Evolutionary conservation across 1,139 yeast genomes (phyloP).

Genomic region (Sugiyamaella neomexicana): DNA sequence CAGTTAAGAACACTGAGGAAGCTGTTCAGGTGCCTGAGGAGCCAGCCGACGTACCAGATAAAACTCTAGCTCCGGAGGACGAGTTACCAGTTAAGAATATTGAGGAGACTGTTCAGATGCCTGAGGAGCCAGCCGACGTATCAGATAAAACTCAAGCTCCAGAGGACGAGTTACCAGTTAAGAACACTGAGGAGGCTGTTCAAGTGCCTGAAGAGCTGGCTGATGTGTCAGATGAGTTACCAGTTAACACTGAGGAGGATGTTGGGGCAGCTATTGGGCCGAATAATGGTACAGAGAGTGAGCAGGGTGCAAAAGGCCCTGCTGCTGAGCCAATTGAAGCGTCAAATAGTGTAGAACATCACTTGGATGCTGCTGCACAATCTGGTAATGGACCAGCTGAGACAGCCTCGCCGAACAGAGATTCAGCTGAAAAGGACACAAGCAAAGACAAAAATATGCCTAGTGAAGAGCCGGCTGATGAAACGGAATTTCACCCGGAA

Average conservation of each 20-base stretch:
- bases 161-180: no score
- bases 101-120: neutral
- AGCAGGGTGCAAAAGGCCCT: no score
- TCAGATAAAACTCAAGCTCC: no score
- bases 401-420: neutral
- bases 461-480: neutral
- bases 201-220: neutral
- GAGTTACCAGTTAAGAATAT: neutral
- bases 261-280: neutral
- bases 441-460: neutral
- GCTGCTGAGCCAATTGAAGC: neutral
- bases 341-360: neutral
- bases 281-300: no score
- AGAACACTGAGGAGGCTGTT: neutral
- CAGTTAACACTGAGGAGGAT: neutral
- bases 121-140: conserved; percentile 2
- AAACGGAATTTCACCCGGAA: no score
- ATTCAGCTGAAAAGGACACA: neutral
- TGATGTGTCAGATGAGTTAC: neutral
- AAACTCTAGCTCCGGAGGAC: no score
- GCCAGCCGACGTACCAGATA: neutral
- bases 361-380: no score
- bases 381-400: neutral
- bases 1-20: neutral
- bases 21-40: neutral